phyloP scores from a whole-genome alignment of 1,139 yeast species.

The Suhomyces choctaworum region DNA sequence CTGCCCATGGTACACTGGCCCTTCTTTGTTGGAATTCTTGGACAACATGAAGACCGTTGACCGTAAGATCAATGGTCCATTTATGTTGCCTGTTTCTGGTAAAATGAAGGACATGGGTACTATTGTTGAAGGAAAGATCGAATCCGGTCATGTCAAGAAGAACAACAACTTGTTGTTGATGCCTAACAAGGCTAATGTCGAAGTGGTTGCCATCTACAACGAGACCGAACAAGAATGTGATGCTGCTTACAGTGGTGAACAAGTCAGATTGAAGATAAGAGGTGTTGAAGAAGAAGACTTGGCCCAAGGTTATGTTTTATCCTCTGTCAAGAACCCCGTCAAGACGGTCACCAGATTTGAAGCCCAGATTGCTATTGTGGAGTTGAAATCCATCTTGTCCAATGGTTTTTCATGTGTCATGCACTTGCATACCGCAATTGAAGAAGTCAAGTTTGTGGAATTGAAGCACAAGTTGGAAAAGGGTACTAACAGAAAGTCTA shows the following conservation, averaged over 20 bases:
- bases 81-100: slow-evolving; percentile 93
- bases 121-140: slow-evolving; percentile 96
- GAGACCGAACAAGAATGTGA: slow-evolving; percentile 96
- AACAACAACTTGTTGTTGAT: slow-evolving; percentile 74
- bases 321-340: slow-evolving; percentile 84
- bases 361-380: slow-evolving; percentile 97
- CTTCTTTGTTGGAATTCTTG: slow-evolving; percentile 84
- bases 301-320: slow-evolving; percentile 85
- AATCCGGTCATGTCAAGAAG: slow-evolving; percentile 88
- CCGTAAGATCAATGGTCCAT: slow-evolving; percentile 90
- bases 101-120: slow-evolving; percentile 98
- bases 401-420: slow-evolving; percentile 97
- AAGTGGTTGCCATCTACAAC: slow-evolving; percentile 82
- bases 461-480: slow-evolving; percentile 91
- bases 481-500: slow-evolving; percentile 94
- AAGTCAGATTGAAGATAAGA: slow-evolving; percentile 86
- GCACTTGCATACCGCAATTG: slow-evolving; percentile 98
- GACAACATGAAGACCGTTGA: slow-evolving; percentile 79
- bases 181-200: slow-evolving; percentile 88
- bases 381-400: slow-evolving; percentile 87
- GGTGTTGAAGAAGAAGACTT: slow-evolving; percentile 98
- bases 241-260: slow-evolving; percentile 93
- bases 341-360: slow-evolving; percentile 88
- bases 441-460: slow-evolving; percentile 82
- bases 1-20: slow-evolving; percentile 95